Conservation (phyloP, 1,139 yeast genomes). For the Taphrina wiesneri region DNA sequence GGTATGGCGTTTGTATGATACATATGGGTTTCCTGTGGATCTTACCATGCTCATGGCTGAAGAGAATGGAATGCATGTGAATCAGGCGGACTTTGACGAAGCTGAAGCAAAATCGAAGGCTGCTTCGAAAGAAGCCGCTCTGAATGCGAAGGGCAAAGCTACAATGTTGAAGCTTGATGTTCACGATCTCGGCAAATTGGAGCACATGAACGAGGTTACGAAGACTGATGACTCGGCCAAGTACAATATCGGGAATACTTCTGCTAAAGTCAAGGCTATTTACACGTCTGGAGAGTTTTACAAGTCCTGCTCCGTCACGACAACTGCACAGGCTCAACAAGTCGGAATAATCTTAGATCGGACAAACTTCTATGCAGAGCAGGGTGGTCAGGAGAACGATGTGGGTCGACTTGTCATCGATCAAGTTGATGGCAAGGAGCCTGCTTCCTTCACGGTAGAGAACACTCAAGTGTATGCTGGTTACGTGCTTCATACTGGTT, state of each 20-base stretch:
- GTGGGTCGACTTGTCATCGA: slow-evolving; percentile 90
- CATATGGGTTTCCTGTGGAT: slow-evolving; percentile 99
- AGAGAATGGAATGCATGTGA: slow-evolving; percentile 92
- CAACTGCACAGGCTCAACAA: slow-evolving; percentile 55
- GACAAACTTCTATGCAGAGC: slow-evolving; percentile 96
- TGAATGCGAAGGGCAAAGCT: slow-evolving; percentile 63
- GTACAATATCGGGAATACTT: slow-evolving; percentile 46
- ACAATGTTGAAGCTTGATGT: slow-evolving; percentile 78
- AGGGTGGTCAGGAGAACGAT: slow-evolving; percentile 98
- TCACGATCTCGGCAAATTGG: slow-evolving; percentile 67
- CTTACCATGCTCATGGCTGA: slow-evolving; percentile 97
- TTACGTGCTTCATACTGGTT: slow-evolving; percentile 92
- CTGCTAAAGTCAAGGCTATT: slow-evolving; percentile 60
- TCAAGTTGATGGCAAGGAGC: slow-evolving; percentile 51
- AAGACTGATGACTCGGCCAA: slow-evolving; percentile 82
- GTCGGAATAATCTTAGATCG: slow-evolving; percentile 80
- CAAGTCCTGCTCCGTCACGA: slow-evolving; percentile 56
- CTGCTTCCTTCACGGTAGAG: slow-evolving; percentile 78
- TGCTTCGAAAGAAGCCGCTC: slow-evolving; percentile 70
- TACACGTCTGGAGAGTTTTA: slow-evolving; percentile 54
- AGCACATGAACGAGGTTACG: slow-evolving; percentile 53
- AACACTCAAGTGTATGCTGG: slow-evolving; percentile 94
- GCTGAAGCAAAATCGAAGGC: slow-evolving; percentile 78
- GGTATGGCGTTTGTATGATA: slow-evolving; percentile 97
- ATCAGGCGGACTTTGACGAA: slow-evolving; percentile 84